phyloP scores from a whole-genome alignment of 257 asterid genomes.

The Solanum medicagineum region DNA sequence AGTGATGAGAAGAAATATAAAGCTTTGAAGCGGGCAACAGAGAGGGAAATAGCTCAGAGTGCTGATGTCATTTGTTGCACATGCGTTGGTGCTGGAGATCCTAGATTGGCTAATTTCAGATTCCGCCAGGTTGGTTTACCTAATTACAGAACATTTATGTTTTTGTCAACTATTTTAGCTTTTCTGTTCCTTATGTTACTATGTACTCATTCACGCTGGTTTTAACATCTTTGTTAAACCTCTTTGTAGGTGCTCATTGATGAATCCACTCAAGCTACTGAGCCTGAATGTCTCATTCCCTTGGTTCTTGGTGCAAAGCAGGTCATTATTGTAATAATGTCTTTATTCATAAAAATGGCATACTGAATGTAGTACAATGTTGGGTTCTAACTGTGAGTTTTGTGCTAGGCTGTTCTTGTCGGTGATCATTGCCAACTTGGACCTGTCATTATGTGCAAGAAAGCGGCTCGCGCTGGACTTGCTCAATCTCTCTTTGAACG shows the following conservation, averaged over 20 bases:
- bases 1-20: conserved; percentile 94
- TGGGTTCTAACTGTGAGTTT: neutral
- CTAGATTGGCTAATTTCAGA: conserved; percentile 91
- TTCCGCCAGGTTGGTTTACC: conserved; percentile 66
- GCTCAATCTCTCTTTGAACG: conserved; percentile 98
- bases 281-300: conserved; percentile 98
- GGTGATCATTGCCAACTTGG: conserved; percentile 99
- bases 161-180: neutral
- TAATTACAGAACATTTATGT: neutral
- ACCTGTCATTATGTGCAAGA: conserved; percentile 99
- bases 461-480: conserved; percentile 98
- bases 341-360: neutral
- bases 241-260: conserved; percentile 80
- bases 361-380: neutral
- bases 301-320: conserved; percentile 97
- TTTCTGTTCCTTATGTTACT: neutral
- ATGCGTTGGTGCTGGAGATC: conserved; percentile 99
- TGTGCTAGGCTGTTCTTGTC: conserved; percentile 71
- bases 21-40: conserved; percentile 91
- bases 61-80: conserved; percentile 99
- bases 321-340: conserved; percentile 25
- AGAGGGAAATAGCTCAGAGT: conserved; percentile 98
- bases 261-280: conserved; percentile 96
- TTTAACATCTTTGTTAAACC: neutral
- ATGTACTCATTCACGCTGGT: neutral